These are phyloP conservation scores for Rubia peregrina DNA, from an alignment of 305 asterid species.

Conservation along the genomic window DNA sequence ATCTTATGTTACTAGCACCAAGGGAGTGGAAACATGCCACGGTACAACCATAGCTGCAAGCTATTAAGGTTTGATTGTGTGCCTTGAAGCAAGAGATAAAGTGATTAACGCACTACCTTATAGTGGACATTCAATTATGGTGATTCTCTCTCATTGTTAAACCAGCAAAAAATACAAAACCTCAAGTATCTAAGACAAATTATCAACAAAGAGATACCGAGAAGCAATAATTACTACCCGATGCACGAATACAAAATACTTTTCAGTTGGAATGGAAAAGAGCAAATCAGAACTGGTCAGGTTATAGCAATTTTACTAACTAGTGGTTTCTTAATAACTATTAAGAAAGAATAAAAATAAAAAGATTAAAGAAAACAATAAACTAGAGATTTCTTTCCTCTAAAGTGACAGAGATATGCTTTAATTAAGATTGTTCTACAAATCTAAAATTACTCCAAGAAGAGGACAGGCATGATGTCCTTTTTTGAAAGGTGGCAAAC, in stretches of 20 bases:
- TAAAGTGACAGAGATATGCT: background rate
- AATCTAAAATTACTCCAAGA: background rate
- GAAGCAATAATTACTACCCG: background rate
- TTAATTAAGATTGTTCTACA: background rate
- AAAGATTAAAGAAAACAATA: background rate
- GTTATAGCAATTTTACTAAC: background rate
- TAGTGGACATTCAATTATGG: background rate
- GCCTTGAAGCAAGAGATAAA: background rate
- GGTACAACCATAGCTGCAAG: background rate
- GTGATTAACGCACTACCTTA: background rate
- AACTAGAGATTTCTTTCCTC: background rate
- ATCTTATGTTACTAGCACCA: background rate
- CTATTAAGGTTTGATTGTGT: background rate
- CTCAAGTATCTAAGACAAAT: background rate
- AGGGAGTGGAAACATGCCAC: background rate
- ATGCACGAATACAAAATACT: background rate
- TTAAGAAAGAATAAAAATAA: background rate
- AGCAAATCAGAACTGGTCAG: background rate
- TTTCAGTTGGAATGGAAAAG: background rate
- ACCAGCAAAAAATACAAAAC: background rate
- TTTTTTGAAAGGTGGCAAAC: background rate
- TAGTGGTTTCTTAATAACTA: background rate
- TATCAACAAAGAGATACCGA: background rate
- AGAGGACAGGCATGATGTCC: background rate
- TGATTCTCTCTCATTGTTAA: background rate